These are phyloP conservation scores for Pachysandra terminalis DNA, from an alignment of 164 flowering plant genomes.

Conservation along the genomic window DNA sequence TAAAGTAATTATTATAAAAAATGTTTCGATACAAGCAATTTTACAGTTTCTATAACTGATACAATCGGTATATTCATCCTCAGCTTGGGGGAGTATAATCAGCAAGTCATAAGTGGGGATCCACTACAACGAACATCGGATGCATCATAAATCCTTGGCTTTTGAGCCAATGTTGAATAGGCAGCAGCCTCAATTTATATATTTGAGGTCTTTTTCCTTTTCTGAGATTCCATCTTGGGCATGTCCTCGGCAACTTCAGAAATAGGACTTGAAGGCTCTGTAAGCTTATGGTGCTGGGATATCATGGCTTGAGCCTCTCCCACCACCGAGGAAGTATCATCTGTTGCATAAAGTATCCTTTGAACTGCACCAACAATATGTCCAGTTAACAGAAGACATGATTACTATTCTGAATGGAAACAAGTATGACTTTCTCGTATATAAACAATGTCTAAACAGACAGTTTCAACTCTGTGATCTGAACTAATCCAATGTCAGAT, in stretches of 20 bases:
- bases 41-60: no score
- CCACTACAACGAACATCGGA: constrained; percentile 73
- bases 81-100: constrained; percentile 9
- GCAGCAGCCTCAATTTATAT: constrained; percentile 60
- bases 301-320: constrained; percentile 82
- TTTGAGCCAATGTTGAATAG: constrained; percentile 54
- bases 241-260: constrained; percentile 47
- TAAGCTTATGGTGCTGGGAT: constrained; percentile 30
- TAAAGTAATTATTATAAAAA: no score
- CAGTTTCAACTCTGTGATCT: constrained; percentile 94
- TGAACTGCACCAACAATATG: constrained; percentile 79
- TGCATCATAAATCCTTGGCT: constrained; percentile 71
- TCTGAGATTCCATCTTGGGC: constrained; percentile 44
- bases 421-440: background rate
- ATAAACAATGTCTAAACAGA: constrained; percentile 21
- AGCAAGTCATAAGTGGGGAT: constrained; percentile 60
- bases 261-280: constrained; percentile 43
- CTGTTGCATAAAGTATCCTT: constrained; percentile 78
- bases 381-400: background rate
- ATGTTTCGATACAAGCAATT: no score
- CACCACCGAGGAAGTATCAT: constrained; percentile 63
- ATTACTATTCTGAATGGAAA: no score
- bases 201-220: constrained; percentile 56
- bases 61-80: constrained; percentile 1
- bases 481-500: constrained; percentile 18